These are phyloP conservation scores for Aspergillus panamensis DNA, from an alignment of 495 filamentous ascomycete species.

Conservation along the genomic window DNA sequence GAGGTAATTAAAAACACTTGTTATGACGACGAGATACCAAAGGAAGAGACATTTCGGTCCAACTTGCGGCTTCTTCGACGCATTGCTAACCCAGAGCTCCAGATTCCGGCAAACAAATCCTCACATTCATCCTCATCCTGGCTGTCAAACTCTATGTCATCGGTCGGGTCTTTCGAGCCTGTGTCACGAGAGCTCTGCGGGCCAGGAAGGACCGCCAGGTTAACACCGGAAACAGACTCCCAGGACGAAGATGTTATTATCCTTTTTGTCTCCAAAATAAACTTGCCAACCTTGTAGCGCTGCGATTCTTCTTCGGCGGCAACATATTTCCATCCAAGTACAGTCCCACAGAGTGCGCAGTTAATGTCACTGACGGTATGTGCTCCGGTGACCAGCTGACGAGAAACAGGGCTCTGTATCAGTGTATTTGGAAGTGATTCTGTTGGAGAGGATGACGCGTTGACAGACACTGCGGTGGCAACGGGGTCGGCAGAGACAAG, in stretches of 20 bases:
- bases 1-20: background rate
- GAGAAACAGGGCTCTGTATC: constrained; percentile 58
- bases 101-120: constrained; percentile 83
- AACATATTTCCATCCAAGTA: constrained; percentile 93
- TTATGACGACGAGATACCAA: constrained; percentile 21
- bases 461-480: constrained; percentile 29
- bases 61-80: constrained; percentile 58
- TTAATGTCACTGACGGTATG: constrained; percentile 59
- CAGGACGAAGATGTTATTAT: constrained; percentile 63
- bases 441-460: constrained; percentile 33
- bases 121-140: constrained; percentile 95
- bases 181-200: background rate
- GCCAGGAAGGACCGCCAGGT: background rate
- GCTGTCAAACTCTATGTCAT: constrained; percentile 72
- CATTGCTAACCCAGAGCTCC: constrained; percentile 67
- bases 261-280: constrained; percentile 84
- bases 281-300: constrained; percentile 92
- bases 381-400: constrained; percentile 73
- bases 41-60: constrained; percentile 28
- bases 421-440: constrained; percentile 51
- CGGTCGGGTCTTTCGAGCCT: constrained; percentile 17
- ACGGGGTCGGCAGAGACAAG: constrained; percentile 57
- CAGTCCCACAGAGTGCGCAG: constrained; percentile 60
- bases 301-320: constrained; percentile 76
- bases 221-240: constrained; percentile 49